Evolutionary conservation across 257 asterid species (phyloP), one percentile per base, ranked within the genome.

Genomic region (Solanum phureja): DNA sequence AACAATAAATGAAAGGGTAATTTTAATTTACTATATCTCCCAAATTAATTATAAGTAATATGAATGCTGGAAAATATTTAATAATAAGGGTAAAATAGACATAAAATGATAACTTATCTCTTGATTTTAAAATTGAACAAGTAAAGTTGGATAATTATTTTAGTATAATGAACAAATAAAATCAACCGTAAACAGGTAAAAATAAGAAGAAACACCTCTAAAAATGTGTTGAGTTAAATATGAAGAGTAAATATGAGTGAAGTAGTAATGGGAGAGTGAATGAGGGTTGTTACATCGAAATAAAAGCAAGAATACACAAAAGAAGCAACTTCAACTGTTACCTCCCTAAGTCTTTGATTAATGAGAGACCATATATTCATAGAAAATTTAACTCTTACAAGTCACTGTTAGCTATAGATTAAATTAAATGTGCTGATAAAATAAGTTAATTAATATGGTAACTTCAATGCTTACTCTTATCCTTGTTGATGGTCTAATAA

Each of bases 271-370:
- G 88, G 84, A 38, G 75, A 87, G 38, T 38, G 7, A 21, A 33
- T 49, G 77, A 91, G 64, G 81, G 89, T 71, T 83, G 93, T 81
- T 90, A 40, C 35, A 88, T 87, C 87, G 79, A 88, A 89, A 86
- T 79, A 85, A 86, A 88, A 19, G 74, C 89, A 29, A 90, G n/a
- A 12, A 60, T 37, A 74, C 58, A 84, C 88, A 9, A 46, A 33
- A 74, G 35, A 46, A 34, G 79, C 18, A 88, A 37, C 60, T 82
- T 18, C 37, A 34, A 81, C 11, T 52, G 62, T 49, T 44, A 82
- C 69, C 23, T 81, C 29, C 44, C 31, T 16, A 31, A 49, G 69
- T 27, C 56, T 13, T 73, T 12, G 81, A 83, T 68, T 56, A 7
- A 64, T 49, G 69, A 31, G 14, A 21, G 38, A 62, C 81, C 82